Evolutionary conservation across 2,329 filamentous ascomycete species (phyloP).

Genomic region (Diplodia scrobiculata): DNA sequence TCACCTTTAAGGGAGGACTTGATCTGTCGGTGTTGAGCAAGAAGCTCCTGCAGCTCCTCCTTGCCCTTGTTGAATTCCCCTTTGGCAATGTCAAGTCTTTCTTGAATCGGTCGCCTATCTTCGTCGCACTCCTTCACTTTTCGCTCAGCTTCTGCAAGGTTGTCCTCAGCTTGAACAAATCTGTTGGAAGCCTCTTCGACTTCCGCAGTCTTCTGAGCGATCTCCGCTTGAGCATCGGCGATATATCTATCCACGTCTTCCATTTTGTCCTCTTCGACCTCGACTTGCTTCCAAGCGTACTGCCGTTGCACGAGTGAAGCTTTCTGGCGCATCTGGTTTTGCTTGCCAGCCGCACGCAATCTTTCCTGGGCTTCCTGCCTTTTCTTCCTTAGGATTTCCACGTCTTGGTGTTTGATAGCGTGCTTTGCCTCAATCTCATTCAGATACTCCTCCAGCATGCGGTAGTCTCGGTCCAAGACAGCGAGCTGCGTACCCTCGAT

Average conservation of each 20-base stretch:
- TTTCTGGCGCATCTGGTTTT: conserved; percentile 64
- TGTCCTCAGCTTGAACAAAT: conserved; percentile 50
- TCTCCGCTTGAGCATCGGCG: conserved; percentile 39
- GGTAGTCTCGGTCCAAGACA: conserved; percentile 87
- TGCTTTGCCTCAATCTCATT: conserved; percentile 68
- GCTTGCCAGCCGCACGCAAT: conserved; percentile 62
- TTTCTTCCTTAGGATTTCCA: conserved; percentile 61
- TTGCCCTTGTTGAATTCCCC: conserved; percentile 58
- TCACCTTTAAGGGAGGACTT: conserved; percentile 53
- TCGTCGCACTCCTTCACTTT: conserved; percentile 40
- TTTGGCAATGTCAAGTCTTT: conserved; percentile 54
- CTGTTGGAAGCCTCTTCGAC: conserved; percentile 50
- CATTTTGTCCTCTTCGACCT: conserved; percentile 66
- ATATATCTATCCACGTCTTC: conserved; percentile 34
- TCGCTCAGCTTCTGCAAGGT: conserved; percentile 43
- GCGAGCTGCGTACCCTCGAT: conserved; percentile 92
- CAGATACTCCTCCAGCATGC: conserved; percentile 74
- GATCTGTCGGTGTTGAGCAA: conserved; percentile 63
- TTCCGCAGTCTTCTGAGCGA: conserved; percentile 51
- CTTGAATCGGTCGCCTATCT: conserved; percentile 49
- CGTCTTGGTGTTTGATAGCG: conserved; percentile 61
- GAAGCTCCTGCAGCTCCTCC: conserved; percentile 56
- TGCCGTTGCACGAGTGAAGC: conserved; percentile 64
- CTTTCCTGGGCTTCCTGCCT: conserved; percentile 65
- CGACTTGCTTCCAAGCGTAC: conserved; percentile 77